Conservation (phyloP, 2,329 filamentous ascomycete genomes). For the Simplicillium sp. region DNA sequence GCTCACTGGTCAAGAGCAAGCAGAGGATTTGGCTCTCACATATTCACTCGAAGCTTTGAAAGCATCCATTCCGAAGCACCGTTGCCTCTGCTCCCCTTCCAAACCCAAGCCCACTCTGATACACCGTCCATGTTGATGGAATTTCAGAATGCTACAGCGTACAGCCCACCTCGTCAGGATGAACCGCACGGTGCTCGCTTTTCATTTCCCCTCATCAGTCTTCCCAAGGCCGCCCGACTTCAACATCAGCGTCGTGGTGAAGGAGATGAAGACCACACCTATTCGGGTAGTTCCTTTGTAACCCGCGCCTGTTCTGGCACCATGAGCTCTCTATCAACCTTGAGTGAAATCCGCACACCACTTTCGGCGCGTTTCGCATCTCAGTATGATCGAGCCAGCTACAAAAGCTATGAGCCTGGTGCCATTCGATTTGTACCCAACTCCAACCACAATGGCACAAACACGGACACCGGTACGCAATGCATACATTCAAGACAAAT, state of each 20-base stretch:
- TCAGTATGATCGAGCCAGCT: neutral
- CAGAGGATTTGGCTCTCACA: conserved; percentile 13
- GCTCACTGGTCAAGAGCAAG: neutral
- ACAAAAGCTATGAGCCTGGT: neutral
- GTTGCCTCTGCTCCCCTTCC: neutral
- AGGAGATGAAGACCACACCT: conserved; percentile 27
- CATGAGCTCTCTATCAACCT: conserved; percentile 18
- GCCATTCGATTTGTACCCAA: neutral
- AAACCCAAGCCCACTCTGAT: conserved; percentile 1
- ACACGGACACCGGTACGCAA: no score
- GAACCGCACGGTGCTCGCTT: conserved; percentile 11
- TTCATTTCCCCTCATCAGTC: conserved; percentile 25
- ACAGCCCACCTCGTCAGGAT: no score
- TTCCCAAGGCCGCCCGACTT: conserved; percentile 24
- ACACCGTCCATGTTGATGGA: neutral
- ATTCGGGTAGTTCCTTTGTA: conserved; percentile 17
- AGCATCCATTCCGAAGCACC: conserved; percentile 16
- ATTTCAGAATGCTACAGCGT: neutral
- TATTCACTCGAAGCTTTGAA: conserved; percentile 17
- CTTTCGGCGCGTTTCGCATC: conserved; percentile 10
- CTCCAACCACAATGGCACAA: no score
- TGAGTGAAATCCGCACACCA: conserved; percentile 15
- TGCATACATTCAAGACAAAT: no score
- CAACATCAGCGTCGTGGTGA: conserved; percentile 21
- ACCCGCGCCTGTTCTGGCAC: conserved; percentile 18